Evolutionary conservation across 129 eudicot genomes (phyloP).

Genomic region (Ambrosia artemisiifolia): DNA sequence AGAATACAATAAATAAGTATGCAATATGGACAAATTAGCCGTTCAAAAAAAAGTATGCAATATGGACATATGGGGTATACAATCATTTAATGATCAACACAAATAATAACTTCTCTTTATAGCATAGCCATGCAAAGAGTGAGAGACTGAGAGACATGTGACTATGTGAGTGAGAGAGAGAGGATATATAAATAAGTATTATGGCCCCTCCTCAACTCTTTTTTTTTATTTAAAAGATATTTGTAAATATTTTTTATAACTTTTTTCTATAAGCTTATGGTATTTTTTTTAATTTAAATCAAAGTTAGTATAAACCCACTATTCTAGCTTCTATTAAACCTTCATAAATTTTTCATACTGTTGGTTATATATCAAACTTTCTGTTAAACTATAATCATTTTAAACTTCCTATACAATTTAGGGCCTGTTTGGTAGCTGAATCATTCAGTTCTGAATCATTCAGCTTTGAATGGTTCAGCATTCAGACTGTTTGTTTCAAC

Average conservation of each 20-base stretch:
- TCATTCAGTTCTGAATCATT: no score
- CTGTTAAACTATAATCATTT: no score
- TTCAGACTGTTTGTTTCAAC: no score
- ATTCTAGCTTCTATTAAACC: background rate
- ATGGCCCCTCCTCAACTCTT: background rate
- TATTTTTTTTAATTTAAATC: background rate
- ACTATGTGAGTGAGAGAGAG: background rate
- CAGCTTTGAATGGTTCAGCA: no score
- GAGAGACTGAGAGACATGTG: no score
- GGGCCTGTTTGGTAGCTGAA: no score
- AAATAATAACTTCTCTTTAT: background rate
- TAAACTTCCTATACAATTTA: no score
- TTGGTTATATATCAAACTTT: background rate
- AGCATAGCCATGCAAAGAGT: background rate
- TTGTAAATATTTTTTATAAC: background rate
- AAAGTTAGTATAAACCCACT: background rate
- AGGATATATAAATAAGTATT: background rate
- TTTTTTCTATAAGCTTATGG: background rate
- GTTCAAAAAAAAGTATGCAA: no score
- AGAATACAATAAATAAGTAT: no score
- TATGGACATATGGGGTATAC: no score
- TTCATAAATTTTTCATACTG: background rate
- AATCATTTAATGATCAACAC: background rate
- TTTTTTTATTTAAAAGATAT: background rate
- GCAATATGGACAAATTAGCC: no score